phyloP scores from a whole-genome alignment of 106 monocot genomes.

The Acorus calamus region DNA sequence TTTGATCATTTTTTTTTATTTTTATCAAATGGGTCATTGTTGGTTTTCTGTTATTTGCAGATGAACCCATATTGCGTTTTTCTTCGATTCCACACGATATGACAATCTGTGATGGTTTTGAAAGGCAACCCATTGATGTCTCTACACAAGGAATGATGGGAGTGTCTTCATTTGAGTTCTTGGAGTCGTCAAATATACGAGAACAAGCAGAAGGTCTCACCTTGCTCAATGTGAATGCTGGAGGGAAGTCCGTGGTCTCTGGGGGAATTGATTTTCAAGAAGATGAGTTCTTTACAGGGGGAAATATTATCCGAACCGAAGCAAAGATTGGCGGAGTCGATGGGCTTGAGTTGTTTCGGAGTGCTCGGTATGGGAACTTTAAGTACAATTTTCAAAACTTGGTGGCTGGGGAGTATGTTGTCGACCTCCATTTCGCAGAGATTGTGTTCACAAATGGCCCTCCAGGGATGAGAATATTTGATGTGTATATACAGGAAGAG shows the following conservation, averaged over 20 bases:
- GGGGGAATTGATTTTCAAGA: slow-evolving; percentile 13
- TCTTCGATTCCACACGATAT: too few species aligned
- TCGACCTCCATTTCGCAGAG: slow-evolving; percentile 54
- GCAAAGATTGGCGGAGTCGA: slow-evolving; percentile 22
- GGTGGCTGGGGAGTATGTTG: slow-evolving; percentile 29
- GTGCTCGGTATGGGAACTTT: slow-evolving; percentile 46
- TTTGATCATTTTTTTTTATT: too few species aligned
- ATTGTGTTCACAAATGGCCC: slow-evolving; percentile 34
- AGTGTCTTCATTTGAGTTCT: too few species aligned
- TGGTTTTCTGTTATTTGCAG: too few species aligned
- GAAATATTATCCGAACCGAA: slow-evolving; percentile 26
- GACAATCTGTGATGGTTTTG: too few species aligned
- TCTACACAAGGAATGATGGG: too few species aligned
- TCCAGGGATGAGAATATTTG: slow-evolving; percentile 43
- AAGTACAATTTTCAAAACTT: slow-evolving; percentile 27
- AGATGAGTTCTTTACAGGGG: slow-evolving; percentile 31
- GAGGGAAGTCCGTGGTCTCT: slow-evolving; percentile 13
- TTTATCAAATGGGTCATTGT: too few species aligned
- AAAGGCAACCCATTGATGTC: too few species aligned
- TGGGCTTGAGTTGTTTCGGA: slow-evolving; percentile 23
- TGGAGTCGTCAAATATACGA: too few species aligned
- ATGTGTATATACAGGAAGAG: slow-evolving; percentile 52
- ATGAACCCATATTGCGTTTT: too few species aligned
- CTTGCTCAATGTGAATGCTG: slow-evolving; percentile 32
- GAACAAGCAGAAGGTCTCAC: too few species aligned